Percentiles rank a stretch among this genome's conserved stretches.
Conservation (phyloP, 768 basidiomycete genomes). For the Chalciporus pseudorubinellus region DNA sequence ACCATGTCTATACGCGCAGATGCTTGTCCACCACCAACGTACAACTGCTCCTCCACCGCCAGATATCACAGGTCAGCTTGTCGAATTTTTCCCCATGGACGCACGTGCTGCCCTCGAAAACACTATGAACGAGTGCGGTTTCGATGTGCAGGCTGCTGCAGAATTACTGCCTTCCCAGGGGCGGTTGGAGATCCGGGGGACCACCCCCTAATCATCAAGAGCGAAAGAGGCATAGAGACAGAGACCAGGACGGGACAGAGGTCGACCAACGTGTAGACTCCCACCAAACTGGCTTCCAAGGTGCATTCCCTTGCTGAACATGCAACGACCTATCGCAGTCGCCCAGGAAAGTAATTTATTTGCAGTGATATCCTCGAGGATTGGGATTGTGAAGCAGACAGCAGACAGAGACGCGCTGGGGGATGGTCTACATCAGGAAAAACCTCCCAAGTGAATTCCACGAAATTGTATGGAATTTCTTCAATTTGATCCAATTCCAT, state of each 20-base stretch:
- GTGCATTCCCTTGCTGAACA: too few species aligned
- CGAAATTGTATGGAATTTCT: too few species aligned
- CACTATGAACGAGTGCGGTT: slow-evolving; percentile 50
- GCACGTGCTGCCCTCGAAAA: slow-evolving; percentile 72
- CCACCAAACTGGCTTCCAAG: slow-evolving; percentile 11
- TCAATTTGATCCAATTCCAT: too few species aligned
- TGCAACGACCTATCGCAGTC: too few species aligned
- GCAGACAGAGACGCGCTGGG: too few species aligned
- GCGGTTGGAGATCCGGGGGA: slow-evolving; percentile 12
- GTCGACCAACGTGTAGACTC: slow-evolving; percentile 3
- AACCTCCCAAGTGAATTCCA: too few species aligned
- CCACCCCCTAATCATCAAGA: slow-evolving; percentile 7
- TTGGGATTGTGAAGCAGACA: too few species aligned
- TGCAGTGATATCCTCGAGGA: too few species aligned
- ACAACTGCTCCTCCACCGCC: slow-evolving; percentile 67
- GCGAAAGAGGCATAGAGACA: slow-evolving; percentile 11
- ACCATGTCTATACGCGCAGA: background rate
- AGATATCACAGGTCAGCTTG: slow-evolving; percentile 85
- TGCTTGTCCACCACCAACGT: slow-evolving; percentile 5
- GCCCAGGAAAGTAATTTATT: too few species aligned
- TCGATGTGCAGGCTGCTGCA: slow-evolving; percentile 77
- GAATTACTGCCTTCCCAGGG: slow-evolving; percentile 55
- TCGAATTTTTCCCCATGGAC: slow-evolving; percentile 81
- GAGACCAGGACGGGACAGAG: slow-evolving; percentile 15
- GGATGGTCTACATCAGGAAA: too few species aligned